Evolutionary conservation across 768 basidiomycete species (phyloP), one percentile per base, ranked within the genome.

Genomic region (Pholiota microspora): DNA sequence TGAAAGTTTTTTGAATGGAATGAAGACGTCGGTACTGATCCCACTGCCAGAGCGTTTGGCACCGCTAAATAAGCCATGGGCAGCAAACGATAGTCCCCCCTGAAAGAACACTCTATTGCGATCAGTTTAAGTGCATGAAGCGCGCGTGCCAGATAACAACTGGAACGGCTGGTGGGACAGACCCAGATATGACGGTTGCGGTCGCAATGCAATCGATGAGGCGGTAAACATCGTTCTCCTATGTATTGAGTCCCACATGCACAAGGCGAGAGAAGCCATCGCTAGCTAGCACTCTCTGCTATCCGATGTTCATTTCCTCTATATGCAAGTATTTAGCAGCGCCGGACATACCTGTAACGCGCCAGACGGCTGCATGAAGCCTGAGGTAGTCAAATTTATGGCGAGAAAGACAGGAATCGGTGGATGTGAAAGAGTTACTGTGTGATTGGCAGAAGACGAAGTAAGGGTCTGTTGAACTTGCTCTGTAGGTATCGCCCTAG

Each of bases 141-240:
- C 12, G 29, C 27, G 31, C 69, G 58, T 65, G 76, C 80, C 77
- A 24, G 78, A 81, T 36, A 78, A 69, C 69, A 12, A 75, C 79
- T n/a, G 78, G 70, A 5, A 81, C 77, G 13, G 77, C 69, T 31
- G 70, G 55, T 10, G 80, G 78, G 6, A 81, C 68, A 13, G 76
- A 69, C 29, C 77, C 75, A 25, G 76, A 71, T 49, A 81, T 69
- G 24, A 75, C 69, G 5, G 75, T 76, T 15, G 74, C 73, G 3
- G 76, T 78, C 3, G 78, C 79, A 16, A 75, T n/a, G n/a, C n/a
- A n/a, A n/a, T n/a, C n/a, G n/a, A n/a, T n/a, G n/a, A 9, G 3
- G 8, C n/a, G 32, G 32, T 9, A 34, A 34, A 9, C n/a, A 34
- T 9, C 32, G 3, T 34, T 9, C 32, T 34, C 32, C 32, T 34